Base-by-base conservation (phyloP, 73 alveolate species). In the Symbiodinium pilosum region DNA sequence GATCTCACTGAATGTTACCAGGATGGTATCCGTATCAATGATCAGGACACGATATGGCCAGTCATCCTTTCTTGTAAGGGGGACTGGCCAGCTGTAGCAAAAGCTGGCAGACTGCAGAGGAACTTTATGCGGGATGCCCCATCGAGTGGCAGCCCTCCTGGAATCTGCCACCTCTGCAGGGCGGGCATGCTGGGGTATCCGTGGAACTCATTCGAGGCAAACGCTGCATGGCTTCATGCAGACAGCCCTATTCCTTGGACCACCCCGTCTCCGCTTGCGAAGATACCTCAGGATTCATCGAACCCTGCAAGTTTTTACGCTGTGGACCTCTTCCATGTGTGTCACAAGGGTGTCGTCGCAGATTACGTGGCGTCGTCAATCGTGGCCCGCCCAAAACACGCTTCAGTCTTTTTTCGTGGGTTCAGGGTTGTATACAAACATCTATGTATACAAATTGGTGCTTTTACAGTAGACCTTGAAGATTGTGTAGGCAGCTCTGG, bases 161-260 rank as follows among this genome's bases (percentile, higher is more conserved):
- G 84, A 1, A 71, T 71, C 5, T 71, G 84, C 26, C 84, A 71
- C 43, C 84, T 71, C 12, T 71, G 84, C 26, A 21, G 41, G 20
- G 84, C 84, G 28, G 84, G 84, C n/a, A 42, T 32, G 84, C 28
- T 28, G 11, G 43, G 41, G 28, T 71, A 2, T 32, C 43, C 84
- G 12, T 71, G 84, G 84, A n/a, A 71, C 34, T 42, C 43, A 9
- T 71, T n/a, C 84, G 43, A 36, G 43, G 9, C 84, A 26, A 21
- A 71, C 28, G 41, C 84, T 6, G 43, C 84, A 8, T 71, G 84
- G 84, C 41, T 71, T 21, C n/a, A n/a, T 32, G 43, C 43, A 1
- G 84, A n/a, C 43, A 36, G 43, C 84, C 84, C 84, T n/a, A 42
- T 71, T 36, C 84, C 84, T 20, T 71, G 84, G 84, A 71, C 43